Evolutionary conservation across 257 asterid species (phyloP), one percentile per base, ranked within the genome.

Genomic region (Petunia axillaris): DNA sequence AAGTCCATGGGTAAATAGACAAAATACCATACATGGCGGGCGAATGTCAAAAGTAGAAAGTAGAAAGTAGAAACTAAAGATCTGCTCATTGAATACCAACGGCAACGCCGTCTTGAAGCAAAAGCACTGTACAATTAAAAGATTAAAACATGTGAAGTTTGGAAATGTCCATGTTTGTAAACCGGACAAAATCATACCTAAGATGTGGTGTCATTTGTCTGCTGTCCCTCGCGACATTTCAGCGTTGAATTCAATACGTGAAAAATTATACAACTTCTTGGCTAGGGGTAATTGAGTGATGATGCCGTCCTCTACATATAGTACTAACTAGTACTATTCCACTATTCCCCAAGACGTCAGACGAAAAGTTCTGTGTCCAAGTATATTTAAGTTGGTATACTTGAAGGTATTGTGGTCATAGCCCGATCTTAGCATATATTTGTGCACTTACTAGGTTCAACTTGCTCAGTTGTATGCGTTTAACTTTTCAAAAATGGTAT

Each of bases 161-260:
- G 5, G 35, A 44, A 48, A 71, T 71, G 44, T 25, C 25, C 77
- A 68, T 68, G 57, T 68, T 71, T 70, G 59, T 8, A 48, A 71
- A 44, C 16, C 41, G 81, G 79, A 67, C 84, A 84, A 77, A 75
- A 78, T 83, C 86, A 81, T 84, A 81, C 85, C 84, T 65, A 76
- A 80, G 63, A 77, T 81, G 81, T 76, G 88, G 48, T 82, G 84
- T 79, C 70, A 52, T 80, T 73, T 57, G 58, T 76, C 66, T 80
- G 59, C 7, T 75, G 66, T 70, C 46, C 59, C 9, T 44, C 41
- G 1, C 41, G 7, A 44, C 16, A 0, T 68, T 44, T 25, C 35
- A 25, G 5, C 66, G 79, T 77, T 77, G 75, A 77, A 54, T 53
- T 11, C 81, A 36, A 84, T 37, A 59, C 66, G 39, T 46, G 52